phyloP scores from a whole-genome alignment of 2,329 filamentous ascomycete species.

The Whalleya microplaca region DNA sequence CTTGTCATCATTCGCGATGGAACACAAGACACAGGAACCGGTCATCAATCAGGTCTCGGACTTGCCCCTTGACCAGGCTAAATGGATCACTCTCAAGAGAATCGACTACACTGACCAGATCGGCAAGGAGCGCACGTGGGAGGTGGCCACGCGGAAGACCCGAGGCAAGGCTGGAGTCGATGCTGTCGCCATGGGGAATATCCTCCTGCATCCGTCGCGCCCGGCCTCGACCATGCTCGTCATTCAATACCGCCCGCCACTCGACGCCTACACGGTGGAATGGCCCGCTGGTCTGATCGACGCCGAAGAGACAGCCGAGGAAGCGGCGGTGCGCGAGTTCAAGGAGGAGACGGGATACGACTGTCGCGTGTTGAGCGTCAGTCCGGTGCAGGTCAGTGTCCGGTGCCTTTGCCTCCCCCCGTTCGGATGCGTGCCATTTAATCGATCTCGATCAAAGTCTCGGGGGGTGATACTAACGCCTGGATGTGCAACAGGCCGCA shows the following conservation, averaged over 20 bases:
- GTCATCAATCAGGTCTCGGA: slow-evolving; percentile 51
- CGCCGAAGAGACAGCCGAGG: slow-evolving; percentile 52
- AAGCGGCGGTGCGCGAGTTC: slow-evolving; percentile 57
- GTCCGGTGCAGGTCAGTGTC: slow-evolving; percentile 48
- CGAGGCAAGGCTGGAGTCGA: slow-evolving; percentile 59
- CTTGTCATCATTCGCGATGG: slow-evolving; percentile 36
- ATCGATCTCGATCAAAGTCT: neutral
- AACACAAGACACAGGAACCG: slow-evolving; percentile 47
- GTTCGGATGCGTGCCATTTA: neutral
- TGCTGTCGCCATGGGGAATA: slow-evolving; percentile 65
- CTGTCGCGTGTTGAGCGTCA: slow-evolving; percentile 51
- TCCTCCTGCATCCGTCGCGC: slow-evolving; percentile 53
- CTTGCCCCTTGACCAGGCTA: slow-evolving; percentile 54
- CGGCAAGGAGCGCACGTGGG: slow-evolving; percentile 60
- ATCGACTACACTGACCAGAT: slow-evolving; percentile 62
- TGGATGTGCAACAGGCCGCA: slow-evolving; percentile 39
- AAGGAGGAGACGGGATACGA: slow-evolving; percentile 61
- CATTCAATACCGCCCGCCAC: slow-evolving; percentile 56
- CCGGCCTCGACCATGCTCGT: slow-evolving; percentile 52
- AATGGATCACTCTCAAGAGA: slow-evolving; percentile 60
- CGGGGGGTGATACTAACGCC: neutral
- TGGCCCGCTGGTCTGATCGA: slow-evolving; percentile 60
- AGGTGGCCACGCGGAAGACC: slow-evolving; percentile 62
- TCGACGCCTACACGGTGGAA: slow-evolving; percentile 57
- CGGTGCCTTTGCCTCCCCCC: no score